Evolutionary conservation across 2,329 filamentous ascomycete genomes (phyloP).

Genomic region (Conoideocrella luteorostrata): DNA sequence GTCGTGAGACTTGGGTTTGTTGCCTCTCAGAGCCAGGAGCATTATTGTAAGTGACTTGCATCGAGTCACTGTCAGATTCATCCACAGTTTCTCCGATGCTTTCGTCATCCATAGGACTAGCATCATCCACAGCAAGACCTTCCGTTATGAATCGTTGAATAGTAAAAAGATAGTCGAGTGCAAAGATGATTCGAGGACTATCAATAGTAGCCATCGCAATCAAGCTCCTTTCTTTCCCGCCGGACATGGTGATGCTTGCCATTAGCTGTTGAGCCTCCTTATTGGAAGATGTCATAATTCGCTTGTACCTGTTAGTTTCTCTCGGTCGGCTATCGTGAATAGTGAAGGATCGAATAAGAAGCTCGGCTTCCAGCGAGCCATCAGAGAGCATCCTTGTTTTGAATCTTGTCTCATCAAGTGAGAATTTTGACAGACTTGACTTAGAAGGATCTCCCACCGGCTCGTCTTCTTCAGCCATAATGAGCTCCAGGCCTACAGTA

Average conservation of each 20-base stretch:
- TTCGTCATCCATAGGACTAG: conserved; percentile 42
- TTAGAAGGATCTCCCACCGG: conserved; percentile 73
- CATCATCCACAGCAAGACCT: conserved; percentile 58
- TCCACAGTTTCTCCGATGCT: conserved; percentile 51
- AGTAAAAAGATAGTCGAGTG: conserved; percentile 90
- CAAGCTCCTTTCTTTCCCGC: conserved; percentile 70
- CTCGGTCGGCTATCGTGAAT: conserved; percentile 85
- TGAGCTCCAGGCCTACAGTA: conserved; percentile 80
- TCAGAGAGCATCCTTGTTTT: conserved; percentile 93
- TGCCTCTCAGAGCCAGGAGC: conserved; percentile 24
- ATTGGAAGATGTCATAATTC: conserved; percentile 96
- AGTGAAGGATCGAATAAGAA: conserved; percentile 89
- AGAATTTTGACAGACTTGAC: conserved; percentile 87
- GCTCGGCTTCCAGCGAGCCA: conserved; percentile 82
- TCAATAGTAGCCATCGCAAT: conserved; percentile 92
- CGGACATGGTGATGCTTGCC: conserved; percentile 91
- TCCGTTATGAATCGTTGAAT: conserved; percentile 76
- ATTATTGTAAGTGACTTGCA: conserved; percentile 40
- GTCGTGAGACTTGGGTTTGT: conserved; percentile 20
- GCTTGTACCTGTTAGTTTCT: conserved; percentile 91
- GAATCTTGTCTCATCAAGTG: conserved; percentile 82
- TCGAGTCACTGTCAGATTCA: conserved; percentile 53
- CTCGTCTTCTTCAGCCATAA: conserved; percentile 66
- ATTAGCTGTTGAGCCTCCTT: conserved; percentile 96
- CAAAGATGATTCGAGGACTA: conserved; percentile 90